Evolutionary conservation across 31 red algal species (phyloP), one percentile per base, ranked within the genome.

Genomic region (Odonthalia washingtoniensis): DNA sequence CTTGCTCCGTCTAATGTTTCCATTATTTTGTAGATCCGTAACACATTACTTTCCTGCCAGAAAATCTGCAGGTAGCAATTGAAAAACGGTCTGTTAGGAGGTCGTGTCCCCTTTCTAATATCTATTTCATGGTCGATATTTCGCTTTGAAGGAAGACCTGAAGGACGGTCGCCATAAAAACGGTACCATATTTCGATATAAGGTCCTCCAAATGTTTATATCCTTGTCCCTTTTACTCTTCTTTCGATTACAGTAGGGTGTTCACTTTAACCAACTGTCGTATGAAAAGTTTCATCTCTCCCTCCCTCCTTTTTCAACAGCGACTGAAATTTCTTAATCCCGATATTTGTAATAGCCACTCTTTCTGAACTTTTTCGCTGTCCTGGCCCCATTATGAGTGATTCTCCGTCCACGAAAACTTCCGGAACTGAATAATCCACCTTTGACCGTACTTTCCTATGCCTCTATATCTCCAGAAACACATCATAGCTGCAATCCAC

Each of bases 11-110:
- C 40, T 16, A 9, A 77, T 77, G 17, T 77, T 44, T 28, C 35
- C 73, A 6, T 38, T 17, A 5, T 44, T 38, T 14, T 21, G 14
- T 12, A 77, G 73, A 14, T 44, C 14, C 12, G 5, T 14, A 18
- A 77, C 21, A 36, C 43, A 44, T 12, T 77, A 16, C 9, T 44
- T 38, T 9, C 12, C 40, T 38, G 32, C 73, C 24, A 44, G 45
- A 5, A 80, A 43, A 26, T 80, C 46, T 32, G 77, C 77, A 53
- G 77, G 77, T 4, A 46, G 62, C 4, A 80, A 49, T 14, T 57
- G 77, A 12, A 27, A 63, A 80, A 35, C 4, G 43, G 77, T 33
- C 77, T 4, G 62, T 61, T 4, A n/a, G 26, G 77, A 3, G 52
- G 77, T 32, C 31, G 32, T 17, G 3, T 32, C 9, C 26, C 30